Percentiles rank a stretch among this genome's conserved stretches.
phyloP scores from a whole-genome alignment of 768 basidiomycete species.

The Ramaria sp. region DNA sequence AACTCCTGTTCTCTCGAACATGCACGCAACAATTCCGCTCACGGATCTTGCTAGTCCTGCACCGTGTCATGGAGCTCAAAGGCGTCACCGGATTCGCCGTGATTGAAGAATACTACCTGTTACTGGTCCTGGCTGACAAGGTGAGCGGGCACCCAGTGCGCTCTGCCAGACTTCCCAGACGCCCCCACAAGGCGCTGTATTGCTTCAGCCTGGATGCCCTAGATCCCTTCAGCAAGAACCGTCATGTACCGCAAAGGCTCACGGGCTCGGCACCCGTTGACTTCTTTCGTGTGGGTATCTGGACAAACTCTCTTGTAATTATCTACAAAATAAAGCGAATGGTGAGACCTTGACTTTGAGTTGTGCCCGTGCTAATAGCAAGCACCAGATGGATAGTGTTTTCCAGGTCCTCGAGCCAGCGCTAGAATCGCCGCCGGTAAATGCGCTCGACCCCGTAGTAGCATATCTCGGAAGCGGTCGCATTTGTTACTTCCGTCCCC shows the following conservation, averaged over 20 bases:
- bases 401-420: conserved; percentile 1
- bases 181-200: neutral
- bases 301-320: neutral
- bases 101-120: conserved; percentile 4
- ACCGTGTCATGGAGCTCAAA: conserved; percentile 4
- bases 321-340: neutral
- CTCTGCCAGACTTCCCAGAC: neutral
- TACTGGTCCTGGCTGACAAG: conserved; percentile 5
- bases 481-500: neutral
- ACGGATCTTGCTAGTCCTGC: conserved; percentile 2
- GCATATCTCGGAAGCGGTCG: neutral
- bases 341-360: neutral
- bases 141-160: neutral
- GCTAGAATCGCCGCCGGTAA: neutral
- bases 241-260: neutral
- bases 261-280: neutral
- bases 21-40: neutral
- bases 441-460: neutral
- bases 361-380: neutral
- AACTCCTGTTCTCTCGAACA: neutral
- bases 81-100: conserved; percentile 1
- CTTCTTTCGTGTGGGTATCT: conserved; percentile 6
- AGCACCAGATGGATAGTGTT: neutral
- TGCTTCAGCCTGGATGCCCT: conserved; percentile 3
- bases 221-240: neutral